A percentile compares a stretch with the other conserved stretches of the same genome.
Evolutionary conservation across 1,284 basidiomycete genomes (phyloP).

Genomic region (Irpex sp.): DNA sequence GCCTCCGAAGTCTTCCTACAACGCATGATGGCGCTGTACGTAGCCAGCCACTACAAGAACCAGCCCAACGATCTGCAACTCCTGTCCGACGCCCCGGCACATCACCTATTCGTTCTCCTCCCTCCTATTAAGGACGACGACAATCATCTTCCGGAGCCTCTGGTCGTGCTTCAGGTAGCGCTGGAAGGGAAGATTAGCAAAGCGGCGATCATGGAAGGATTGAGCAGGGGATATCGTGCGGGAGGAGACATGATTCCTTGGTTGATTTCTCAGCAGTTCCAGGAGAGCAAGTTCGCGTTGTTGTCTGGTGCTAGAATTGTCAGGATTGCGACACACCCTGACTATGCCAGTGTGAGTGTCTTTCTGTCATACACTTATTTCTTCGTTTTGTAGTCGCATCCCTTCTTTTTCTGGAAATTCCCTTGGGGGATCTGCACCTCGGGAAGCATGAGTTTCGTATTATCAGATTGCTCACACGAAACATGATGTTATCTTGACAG

Average conservation of each 20-base stretch:
- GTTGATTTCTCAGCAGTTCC: slow-evolving; percentile 95
- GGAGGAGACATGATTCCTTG: slow-evolving; percentile 99
- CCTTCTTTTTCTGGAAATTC: slow-evolving; percentile 3
- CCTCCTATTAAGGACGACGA: slow-evolving; percentile 89
- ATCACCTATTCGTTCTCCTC: slow-evolving; percentile 94
- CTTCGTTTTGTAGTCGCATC: not conserved
- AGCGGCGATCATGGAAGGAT: slow-evolving; percentile 82
- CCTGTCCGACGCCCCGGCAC: slow-evolving; percentile 94
- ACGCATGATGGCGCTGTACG: slow-evolving; percentile 97
- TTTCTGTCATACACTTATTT: not conserved
- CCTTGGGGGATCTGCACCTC: not conserved
- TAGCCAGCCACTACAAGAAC: slow-evolving; percentile 98
- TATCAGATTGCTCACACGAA: not conserved
- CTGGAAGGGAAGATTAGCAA: slow-evolving; percentile 93
- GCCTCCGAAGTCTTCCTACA: slow-evolving; percentile 97
- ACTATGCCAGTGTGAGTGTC: slow-evolving; percentile 77
- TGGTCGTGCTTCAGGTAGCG: slow-evolving; percentile 95
- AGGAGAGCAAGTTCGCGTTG: slow-evolving; percentile 92
- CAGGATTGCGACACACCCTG: slow-evolving; percentile 95
- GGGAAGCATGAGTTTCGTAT: not conserved
- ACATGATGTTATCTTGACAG: slow-evolving; percentile 32
- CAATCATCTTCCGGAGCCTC: slow-evolving; percentile 83
- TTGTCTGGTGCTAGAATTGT: slow-evolving; percentile 92
- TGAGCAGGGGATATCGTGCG: slow-evolving; percentile 76
- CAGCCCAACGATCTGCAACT: slow-evolving; percentile 98